A percentile compares a stretch with the other conserved stretches of the same genome.
These are phyloP conservation scores for Sugiyamaella valdiviana DNA, from an alignment of 805 yeast species.

Conservation along the genomic window DNA sequence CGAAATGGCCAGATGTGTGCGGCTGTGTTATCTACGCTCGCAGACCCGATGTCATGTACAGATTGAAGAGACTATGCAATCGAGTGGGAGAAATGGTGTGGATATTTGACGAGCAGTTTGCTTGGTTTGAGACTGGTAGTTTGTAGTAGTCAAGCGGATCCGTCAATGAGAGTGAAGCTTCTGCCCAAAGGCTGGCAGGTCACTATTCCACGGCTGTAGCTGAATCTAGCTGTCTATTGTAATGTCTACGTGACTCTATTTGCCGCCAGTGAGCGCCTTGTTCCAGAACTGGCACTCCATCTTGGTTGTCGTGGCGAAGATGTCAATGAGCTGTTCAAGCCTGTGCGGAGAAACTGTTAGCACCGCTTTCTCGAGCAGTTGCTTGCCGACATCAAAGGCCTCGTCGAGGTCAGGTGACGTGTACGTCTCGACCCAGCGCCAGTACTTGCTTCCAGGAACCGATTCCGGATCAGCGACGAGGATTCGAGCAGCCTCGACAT, in stretches of 20 bases:
- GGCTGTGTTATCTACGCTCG: not conserved
- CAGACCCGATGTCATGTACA: too few species aligned
- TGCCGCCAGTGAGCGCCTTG: slow-evolving; percentile 14
- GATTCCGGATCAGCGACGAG: slow-evolving; percentile 28
- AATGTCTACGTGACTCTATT: too few species aligned
- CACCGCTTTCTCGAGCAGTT: slow-evolving; percentile 42
- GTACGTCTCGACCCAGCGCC: slow-evolving; percentile 60
- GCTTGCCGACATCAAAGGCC: slow-evolving; percentile 48
- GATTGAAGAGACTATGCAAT: too few species aligned
- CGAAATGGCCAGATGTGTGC: not conserved
- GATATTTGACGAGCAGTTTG: not conserved
- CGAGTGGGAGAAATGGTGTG: too few species aligned
- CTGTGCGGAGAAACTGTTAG: slow-evolving; percentile 39
- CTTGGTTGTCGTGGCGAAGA: slow-evolving; percentile 52
- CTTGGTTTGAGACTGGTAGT: not conserved
- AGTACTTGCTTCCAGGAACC: slow-evolving; percentile 25
- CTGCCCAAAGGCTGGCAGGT: too few species aligned
- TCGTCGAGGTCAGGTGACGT: slow-evolving; percentile 49
- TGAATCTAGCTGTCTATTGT: not conserved
- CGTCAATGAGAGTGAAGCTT: too few species aligned
- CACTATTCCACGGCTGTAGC: too few species aligned
- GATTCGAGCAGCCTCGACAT: slow-evolving; percentile 48
- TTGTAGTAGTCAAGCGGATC: not conserved
- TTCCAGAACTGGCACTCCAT: slow-evolving; percentile 70
- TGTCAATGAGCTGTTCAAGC: slow-evolving; percentile 45